These are phyloP conservation scores for Butyriboletus loyo DNA, from an alignment of 768 basidiomycete genomes.

Conservation along the genomic window DNA sequence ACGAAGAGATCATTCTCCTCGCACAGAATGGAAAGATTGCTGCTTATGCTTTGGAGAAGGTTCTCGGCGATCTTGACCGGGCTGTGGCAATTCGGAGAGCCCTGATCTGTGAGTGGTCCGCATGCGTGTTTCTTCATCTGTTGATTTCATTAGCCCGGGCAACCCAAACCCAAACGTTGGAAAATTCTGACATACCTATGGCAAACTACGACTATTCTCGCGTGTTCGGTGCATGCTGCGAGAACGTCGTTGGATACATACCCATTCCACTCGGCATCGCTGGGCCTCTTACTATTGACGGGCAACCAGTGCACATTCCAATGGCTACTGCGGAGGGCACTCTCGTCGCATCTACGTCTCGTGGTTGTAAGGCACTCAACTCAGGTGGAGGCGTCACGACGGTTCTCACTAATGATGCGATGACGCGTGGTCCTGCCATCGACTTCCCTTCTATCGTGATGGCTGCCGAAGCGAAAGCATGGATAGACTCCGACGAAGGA, in stretches of 20 bases:
- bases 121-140: neutral
- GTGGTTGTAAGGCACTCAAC: slow-evolving; percentile 97
- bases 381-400: slow-evolving; percentile 94
- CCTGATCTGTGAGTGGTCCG: slow-evolving; percentile 69
- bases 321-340: slow-evolving; percentile 99
- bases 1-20: slow-evolving; percentile 90
- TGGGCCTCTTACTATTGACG: slow-evolving; percentile 91
- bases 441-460: slow-evolving; percentile 82
- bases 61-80: slow-evolving; percentile 81
- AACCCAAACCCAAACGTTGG: slow-evolving; percentile 79
- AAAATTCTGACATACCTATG: slow-evolving; percentile 79
- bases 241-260: slow-evolving; percentile 97
- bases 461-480: slow-evolving; percentile 82
- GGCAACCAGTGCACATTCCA: slow-evolving; percentile 80
- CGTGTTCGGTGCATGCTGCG: slow-evolving; percentile 95
- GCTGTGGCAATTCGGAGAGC: slow-evolving; percentile 86
- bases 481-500: slow-evolving; percentile 84
- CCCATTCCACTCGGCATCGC: slow-evolving; percentile 96
- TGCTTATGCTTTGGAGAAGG: slow-evolving; percentile 94
- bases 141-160: slow-evolving; percentile 61
- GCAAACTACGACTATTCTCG: slow-evolving; percentile 88
- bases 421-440: slow-evolving; percentile 99
- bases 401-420: slow-evolving; percentile 86
- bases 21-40: slow-evolving; percentile 91
- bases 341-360: slow-evolving; percentile 93